Conservation (phyloP, 306 rosid species). For the Cicer pinnatifidum region DNA sequence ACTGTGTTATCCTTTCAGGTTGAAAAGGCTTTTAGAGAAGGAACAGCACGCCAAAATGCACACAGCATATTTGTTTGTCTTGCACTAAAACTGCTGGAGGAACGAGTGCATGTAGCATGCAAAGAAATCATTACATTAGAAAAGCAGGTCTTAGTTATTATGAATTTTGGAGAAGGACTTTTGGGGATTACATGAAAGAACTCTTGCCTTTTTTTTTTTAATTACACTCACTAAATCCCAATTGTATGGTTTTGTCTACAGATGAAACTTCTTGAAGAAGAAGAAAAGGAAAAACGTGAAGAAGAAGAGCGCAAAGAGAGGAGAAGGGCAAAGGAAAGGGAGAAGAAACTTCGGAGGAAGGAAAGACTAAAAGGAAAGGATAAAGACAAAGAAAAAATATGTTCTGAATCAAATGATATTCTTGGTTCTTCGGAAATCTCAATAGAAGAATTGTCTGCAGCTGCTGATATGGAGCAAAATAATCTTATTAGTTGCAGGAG, state of each 20-base stretch:
- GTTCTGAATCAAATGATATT: constrained; percentile 56
- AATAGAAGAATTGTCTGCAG: constrained; percentile 62
- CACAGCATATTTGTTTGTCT: constrained; percentile 98
- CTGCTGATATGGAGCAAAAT: constrained; percentile 66
- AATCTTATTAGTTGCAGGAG: constrained; percentile 52
- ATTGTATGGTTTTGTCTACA: constrained; percentile 48
- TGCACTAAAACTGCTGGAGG: constrained; percentile 93
- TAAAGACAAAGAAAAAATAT: constrained; percentile 66
- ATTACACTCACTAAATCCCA: constrained; percentile 46
- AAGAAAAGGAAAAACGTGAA: constrained; percentile 97
- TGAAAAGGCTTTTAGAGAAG: constrained; percentile 99
- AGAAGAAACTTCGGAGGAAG: constrained; percentile 90
- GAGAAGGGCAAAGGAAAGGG: constrained; percentile 88
- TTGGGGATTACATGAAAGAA: constrained; percentile 8
- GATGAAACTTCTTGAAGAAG: constrained; percentile 99
- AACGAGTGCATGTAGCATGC: constrained; percentile 94
- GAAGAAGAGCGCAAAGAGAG: constrained; percentile 98
- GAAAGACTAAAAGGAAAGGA: constrained; percentile 96
- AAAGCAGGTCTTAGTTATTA: constrained; percentile 76
- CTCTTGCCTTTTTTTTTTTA: constrained; percentile 30
- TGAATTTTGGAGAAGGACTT: constrained; percentile 41
- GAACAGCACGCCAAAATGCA: constrained; percentile 99
- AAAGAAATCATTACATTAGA: constrained; percentile 94
- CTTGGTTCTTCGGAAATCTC: constrained; percentile 58
- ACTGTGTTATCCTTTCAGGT: constrained; percentile 67